Evolutionary conservation across 2,329 filamentous ascomycete genomes (phyloP).

Genomic region (Fusarium siculi): DNA sequence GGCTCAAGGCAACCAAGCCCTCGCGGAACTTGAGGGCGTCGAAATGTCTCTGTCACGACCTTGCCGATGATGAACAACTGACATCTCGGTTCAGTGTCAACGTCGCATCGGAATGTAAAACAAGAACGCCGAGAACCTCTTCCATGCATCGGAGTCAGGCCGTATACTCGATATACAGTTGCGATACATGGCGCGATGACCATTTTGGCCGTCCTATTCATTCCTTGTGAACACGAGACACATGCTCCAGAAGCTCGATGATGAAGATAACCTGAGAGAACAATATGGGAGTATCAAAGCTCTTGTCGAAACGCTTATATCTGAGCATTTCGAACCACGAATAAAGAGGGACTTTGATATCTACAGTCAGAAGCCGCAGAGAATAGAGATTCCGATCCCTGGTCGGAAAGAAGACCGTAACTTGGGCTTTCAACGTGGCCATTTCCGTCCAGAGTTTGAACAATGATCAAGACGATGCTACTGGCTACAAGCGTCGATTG

Average conservation of each 20-base stretch:
- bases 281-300: too few species aligned
- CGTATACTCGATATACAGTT: not conserved
- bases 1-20: not conserved
- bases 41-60: not conserved
- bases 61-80: rapidly evolving
- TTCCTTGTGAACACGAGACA: not conserved
- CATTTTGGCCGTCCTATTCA: not conserved
- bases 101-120: not conserved
- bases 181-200: rapidly evolving
- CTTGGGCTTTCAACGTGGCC: not conserved
- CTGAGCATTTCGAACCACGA: not conserved
- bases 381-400: not conserved
- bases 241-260: too few species aligned
- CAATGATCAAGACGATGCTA: not conserved
- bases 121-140: too few species aligned
- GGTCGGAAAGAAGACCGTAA: rapidly evolving
- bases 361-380: too few species aligned
- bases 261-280: too few species aligned
- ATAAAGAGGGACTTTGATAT: not conserved
- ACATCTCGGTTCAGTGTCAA: not conserved
- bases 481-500: not conserved
- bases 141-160: not conserved
- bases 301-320: not conserved
- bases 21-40: rapidly evolving
- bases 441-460: not conserved